Evolutionary conservation across 805 yeast species (phyloP), one percentile per base, ranked within the genome.

Genomic region (Komagataella kurtzmanii): DNA sequence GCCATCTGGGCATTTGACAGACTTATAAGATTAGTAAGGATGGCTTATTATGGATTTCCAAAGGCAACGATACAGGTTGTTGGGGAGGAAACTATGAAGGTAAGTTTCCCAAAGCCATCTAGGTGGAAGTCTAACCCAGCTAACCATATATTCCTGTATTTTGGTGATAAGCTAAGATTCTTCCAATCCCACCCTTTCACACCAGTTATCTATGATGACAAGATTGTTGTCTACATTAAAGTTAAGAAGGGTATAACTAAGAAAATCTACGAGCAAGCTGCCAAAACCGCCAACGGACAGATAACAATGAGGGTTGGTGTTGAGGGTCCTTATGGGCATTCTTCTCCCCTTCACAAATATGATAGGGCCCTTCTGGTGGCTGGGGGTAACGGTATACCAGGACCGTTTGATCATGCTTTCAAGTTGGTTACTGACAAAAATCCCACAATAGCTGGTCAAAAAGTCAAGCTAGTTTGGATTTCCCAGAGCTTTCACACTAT

Each of bases 111-210:
- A 18, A 74, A 73, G 57, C 84, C 88, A 17, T 59, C 60, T 3
- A 60, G 59, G 50, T 77, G 82, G 73, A 68, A 67, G 45, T 67
- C 74, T 18, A 65, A 59, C 52, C 83, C 88, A 2, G 85, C 87
- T 24, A 69, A 75, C 14, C 79, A 67, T 61, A 79, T 74, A 1
- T 84, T 70, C 58, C 64, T 86, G 44, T 75, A 81, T 65, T 80
- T 84, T 61, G 55, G 81, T 53, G 67, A 76, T 47, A 70, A 75
- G 17, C 60, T 65, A 2, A 65, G 72, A 44, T 79, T 82, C 62
- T 82, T 83, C 81, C 88, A 84, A 61, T 77, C 84, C 3, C 89
- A 85, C 62, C 91, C 91, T 3, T 84, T 86, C 65, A 81, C 90
- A 1, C 63, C 77, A 6, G 66, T 77, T 49, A 72, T 72, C 49